A percentile compares a stretch with the other conserved stretches of the same genome.
phyloP scores from a whole-genome alignment of 805 yeast species.

The Dipodascus geniculatus region DNA sequence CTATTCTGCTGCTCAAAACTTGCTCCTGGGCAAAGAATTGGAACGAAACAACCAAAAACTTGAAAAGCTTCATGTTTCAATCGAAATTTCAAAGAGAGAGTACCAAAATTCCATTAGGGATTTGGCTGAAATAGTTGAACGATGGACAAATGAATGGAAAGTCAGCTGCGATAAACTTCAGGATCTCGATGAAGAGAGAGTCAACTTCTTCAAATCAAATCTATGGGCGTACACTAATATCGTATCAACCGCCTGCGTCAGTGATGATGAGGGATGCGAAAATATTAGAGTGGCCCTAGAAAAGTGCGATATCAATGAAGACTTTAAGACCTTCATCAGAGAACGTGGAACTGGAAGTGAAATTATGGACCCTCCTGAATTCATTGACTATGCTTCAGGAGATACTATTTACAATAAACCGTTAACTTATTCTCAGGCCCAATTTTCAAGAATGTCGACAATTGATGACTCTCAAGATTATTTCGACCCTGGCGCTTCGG shows the following conservation, averaged over 20 bases:
- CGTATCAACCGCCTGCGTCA: slow-evolving; percentile 63
- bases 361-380: slow-evolving; percentile 47
- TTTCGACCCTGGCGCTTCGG: neutral
- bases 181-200: slow-evolving; percentile 58
- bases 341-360: slow-evolving; percentile 54
- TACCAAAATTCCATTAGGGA: slow-evolving; percentile 45
- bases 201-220: slow-evolving; percentile 55
- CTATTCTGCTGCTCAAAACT: slow-evolving; percentile 46
- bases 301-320: slow-evolving; percentile 49
- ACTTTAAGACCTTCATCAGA: slow-evolving; percentile 42
- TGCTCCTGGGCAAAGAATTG: slow-evolving; percentile 65
- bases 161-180: slow-evolving; percentile 50
- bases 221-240: slow-evolving; percentile 72
- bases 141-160: slow-evolving; percentile 67
- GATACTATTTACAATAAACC: slow-evolving; percentile 23
- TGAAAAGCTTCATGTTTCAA: slow-evolving; percentile 34
- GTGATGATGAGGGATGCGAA: slow-evolving; percentile 69
- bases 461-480: slow-evolving; percentile 2
- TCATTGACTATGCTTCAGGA: slow-evolving; percentile 46
- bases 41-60: slow-evolving; percentile 48
- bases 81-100: slow-evolving; percentile 36
- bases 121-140: slow-evolving; percentile 44
- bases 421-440: slow-evolving; percentile 24
- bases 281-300: slow-evolving; percentile 56
- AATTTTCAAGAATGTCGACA: slow-evolving; percentile 20